Evolutionary conservation across 1,139 yeast species (phyloP), one percentile per base, ranked within the genome.

Genomic region (Suhomyces taliae): DNA sequence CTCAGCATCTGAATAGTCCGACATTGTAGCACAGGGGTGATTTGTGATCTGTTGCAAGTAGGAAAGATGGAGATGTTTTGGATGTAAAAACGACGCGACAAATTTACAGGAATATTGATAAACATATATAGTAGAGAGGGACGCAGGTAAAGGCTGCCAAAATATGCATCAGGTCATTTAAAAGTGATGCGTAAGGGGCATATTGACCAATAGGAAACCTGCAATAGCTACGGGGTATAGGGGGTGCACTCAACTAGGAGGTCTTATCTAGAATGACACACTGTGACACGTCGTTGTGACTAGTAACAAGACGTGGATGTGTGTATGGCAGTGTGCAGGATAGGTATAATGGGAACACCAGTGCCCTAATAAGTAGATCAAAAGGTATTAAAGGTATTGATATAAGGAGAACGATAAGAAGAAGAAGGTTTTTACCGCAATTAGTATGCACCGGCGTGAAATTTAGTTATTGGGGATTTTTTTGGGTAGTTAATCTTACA

Each of bases 1-100:
- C 7, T 14, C 47, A 8, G 34, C 33, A 5, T 38, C 44, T 7
- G 44, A 40, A 15, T 27, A 41, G 44, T 45, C 47, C 27, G 47
- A 44, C 47, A 44, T 44, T 10, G 34, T n/a, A 15, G 39, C 11
- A 19, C 24, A 19, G 6, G 6, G 6, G 38, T 34, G 36, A 4
- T 34, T 34, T 12, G 9, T 12, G 4, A 34, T n/a, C 8, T 34
- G 6, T 29, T 29, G 32, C 32, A 29, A 11, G 9, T 9, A 11
- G 32, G 32, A 29, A 29, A 11, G 9, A 9, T 10, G 12, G 10
- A 4, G 15, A 9, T 15, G 15, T 34, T 14, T 36, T 36, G 27
- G 38, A 3, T 34, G 4, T 7, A 8, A 14, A 34, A 34, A 34
- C 32, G 32, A 34, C 32, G 32, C 32, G 32, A 29, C 9, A 29